Conservation (phyloP, 139 green algal species). For the Closterium sp. region DNA sequence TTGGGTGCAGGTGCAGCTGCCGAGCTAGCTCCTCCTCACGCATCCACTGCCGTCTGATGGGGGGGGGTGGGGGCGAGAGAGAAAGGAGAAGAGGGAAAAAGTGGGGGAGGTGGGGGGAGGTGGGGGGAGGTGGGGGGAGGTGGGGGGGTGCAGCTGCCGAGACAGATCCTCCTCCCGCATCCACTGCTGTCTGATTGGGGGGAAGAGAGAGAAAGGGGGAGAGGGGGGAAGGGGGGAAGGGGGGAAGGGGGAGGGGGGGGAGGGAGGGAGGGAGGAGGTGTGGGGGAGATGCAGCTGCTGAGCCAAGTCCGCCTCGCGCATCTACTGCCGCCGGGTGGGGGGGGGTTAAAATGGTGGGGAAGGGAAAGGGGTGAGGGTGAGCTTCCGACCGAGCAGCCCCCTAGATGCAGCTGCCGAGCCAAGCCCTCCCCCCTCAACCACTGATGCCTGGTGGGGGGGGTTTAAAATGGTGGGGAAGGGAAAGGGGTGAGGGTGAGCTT, state of each 20-base stretch:
- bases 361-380: no score
- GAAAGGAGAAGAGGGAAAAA: no score
- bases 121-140: no score
- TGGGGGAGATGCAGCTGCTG: not conserved
- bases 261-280: not conserved
- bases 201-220: not conserved
- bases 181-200: not conserved
- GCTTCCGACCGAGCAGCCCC: no score
- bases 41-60: not conserved
- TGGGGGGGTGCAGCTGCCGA: no score
- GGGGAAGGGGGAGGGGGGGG: not conserved
- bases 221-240: not conserved
- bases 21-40: not conserved
- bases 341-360: not conserved
- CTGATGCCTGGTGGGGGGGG: no score
- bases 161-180: no score
- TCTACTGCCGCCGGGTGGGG: not conserved
- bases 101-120: no score
- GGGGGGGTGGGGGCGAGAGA: no score
- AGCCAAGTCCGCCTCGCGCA: not conserved
- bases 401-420: no score
- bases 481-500: no score
- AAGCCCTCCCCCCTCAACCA: no score
- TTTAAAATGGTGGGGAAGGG: not conserved
- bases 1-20: slow-evolving; percentile 32